phyloP scores from a whole-genome alignment of 1,139 yeast species.

The Yamadazyma dendronema region DNA sequence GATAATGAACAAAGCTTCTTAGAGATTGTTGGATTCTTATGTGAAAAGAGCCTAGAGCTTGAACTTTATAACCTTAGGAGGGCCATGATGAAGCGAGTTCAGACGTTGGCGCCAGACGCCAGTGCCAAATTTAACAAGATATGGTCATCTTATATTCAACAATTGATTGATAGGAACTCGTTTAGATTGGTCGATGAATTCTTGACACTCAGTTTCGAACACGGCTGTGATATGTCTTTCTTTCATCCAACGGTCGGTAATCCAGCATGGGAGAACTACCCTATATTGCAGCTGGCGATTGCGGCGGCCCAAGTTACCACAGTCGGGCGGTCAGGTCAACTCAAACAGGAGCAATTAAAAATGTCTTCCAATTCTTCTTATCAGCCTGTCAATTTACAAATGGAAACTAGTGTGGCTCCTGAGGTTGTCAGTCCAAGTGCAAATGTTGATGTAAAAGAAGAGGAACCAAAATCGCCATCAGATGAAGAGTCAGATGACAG shows the following conservation, averaged over 20 bases:
- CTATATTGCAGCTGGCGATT: constrained; percentile 3
- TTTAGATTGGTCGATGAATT: constrained; percentile 14
- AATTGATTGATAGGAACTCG: constrained; percentile 6
- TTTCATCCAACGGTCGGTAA: not conserved
- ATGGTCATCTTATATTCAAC: constrained; percentile 13
- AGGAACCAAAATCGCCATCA: constrained; percentile 10
- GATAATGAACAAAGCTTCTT: constrained; percentile 17
- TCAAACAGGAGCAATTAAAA: no score
- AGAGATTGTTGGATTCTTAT: constrained; percentile 21
- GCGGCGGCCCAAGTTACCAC: no score
- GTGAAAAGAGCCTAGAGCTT: constrained; percentile 20
- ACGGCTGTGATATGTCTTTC: constrained; percentile 8
- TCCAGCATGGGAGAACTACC: constrained; percentile 13
- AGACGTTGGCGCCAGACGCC: constrained; percentile 14
- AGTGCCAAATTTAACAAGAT: constrained; percentile 17
- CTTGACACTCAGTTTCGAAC: constrained; percentile 9
- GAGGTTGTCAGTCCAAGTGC: no score
- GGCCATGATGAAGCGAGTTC: constrained; percentile 16
- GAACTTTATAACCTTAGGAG: constrained; percentile 21
- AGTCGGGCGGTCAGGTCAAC: no score
- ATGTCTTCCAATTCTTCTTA: no score
- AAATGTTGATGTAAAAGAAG: constrained; percentile 2
- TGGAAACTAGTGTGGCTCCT: no score
- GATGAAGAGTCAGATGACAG: no score
- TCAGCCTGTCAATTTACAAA: no score